Conservation (phyloP, 1,139 yeast species). For the Yamadazyma songkhlaensis region DNA sequence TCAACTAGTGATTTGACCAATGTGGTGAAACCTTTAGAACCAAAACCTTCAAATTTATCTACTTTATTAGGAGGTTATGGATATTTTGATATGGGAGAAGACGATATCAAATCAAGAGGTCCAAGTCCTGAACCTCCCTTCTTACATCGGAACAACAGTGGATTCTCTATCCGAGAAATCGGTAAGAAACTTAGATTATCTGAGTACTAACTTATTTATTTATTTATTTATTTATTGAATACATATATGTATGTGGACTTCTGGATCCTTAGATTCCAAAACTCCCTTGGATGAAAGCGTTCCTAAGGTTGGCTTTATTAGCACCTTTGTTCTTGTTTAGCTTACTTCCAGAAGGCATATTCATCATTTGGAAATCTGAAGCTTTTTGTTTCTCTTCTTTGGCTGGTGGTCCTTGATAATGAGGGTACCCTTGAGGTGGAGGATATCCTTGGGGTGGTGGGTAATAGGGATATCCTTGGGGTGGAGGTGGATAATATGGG, state of each 20-base stretch:
- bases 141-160: conserved; percentile 40
- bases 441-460: conserved; percentile 13
- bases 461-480: conserved; percentile 6
- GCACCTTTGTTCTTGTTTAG: conserved; percentile 32
- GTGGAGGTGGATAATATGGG: conserved; percentile 6
- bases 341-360: conserved; percentile 35
- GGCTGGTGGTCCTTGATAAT: conserved; percentile 13
- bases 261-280: conserved; percentile 42
- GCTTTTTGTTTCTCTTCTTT: conserved; percentile 7
- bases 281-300: conserved; percentile 39
- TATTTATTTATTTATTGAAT: conserved; percentile 8
- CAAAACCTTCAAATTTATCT: conserved; percentile 22
- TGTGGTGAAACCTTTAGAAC: conserved; percentile 10
- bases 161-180: conserved; percentile 57
- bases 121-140: conserved; percentile 67
- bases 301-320: conserved; percentile 40
- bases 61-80: conserved; percentile 80
- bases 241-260: background rate
- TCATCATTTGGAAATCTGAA: conserved; percentile 32
- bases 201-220: conserved; percentile 47
- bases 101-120: conserved; percentile 65
- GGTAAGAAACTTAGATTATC: conserved; percentile 73
- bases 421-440: conserved; percentile 15
- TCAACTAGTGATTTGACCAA: conserved; percentile 4
- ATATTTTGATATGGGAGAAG: conserved; percentile 72